These are phyloP conservation scores for Fonsecaea multimorphosa DNA, from an alignment of 2,329 filamentous ascomycete genomes.

Conservation along the genomic window DNA sequence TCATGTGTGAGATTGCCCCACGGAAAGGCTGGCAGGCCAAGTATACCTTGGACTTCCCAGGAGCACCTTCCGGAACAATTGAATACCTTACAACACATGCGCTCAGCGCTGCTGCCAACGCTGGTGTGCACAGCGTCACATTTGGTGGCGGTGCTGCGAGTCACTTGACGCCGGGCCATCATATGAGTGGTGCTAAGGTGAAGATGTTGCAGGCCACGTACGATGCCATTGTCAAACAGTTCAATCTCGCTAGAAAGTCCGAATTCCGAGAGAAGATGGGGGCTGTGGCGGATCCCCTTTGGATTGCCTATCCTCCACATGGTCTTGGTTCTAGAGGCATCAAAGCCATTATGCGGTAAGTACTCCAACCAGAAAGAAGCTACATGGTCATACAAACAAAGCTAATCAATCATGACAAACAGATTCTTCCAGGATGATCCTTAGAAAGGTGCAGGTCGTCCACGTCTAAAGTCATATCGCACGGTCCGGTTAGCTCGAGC, in stretches of 20 bases:
- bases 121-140: slow-evolving; percentile 72
- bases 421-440: slow-evolving; percentile 37
- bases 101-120: slow-evolving; percentile 65
- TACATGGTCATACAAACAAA: neutral
- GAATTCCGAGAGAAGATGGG: slow-evolving; percentile 93
- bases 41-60: slow-evolving; percentile 92
- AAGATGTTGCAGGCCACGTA: slow-evolving; percentile 84
- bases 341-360: slow-evolving; percentile 66
- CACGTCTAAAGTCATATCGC: slow-evolving; percentile 7
- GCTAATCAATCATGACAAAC: neutral
- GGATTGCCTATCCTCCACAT: slow-evolving; percentile 86
- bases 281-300: slow-evolving; percentile 80
- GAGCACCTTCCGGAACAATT: slow-evolving; percentile 82
- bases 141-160: slow-evolving; percentile 83
- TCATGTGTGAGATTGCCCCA: slow-evolving; percentile 80
- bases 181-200: slow-evolving; percentile 78
- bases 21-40: slow-evolving; percentile 91
- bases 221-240: slow-evolving; percentile 77
- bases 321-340: slow-evolving; percentile 82
- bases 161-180: slow-evolving; percentile 77
- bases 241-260: slow-evolving; percentile 81
- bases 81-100: slow-evolving; percentile 79
- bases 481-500: slow-evolving; percentile 4
- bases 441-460: slow-evolving; percentile 15
- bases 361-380: neutral